Base-by-base conservation (phyloP, 1,139 yeast species). In the Arxiozyma slooffiae region DNA sequence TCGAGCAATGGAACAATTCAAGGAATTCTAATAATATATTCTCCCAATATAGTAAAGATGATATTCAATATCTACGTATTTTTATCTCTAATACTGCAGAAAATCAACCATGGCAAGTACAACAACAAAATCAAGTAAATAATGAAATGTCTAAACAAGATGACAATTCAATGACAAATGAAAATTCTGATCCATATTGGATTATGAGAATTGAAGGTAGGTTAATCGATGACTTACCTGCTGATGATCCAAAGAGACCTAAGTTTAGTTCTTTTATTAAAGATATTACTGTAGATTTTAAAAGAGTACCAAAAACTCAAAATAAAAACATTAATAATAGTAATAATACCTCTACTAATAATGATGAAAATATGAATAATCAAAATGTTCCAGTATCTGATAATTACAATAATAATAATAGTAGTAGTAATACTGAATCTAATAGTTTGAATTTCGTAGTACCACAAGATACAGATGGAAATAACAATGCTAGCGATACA, bases 101-200 rank as follows among this genome's bases (percentile, higher is more conserved):
- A 55, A 86, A 87, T 66, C 97, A 92, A 69, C 88, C 94, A 45
- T 92, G 98, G 98, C 97, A 90, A 64, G 73, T 73, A 48, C 24
- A 39, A 74, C 39, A 34, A 37, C 50, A 42, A 42, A 36, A 30
- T n/a, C 18, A 38, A 16, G 50, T 22, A 36, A 26, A 38, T 9
- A 36, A 38, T 24, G 20, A 24, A 11, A 26, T 22, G 23, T 20
- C 36, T 8, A 23, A 44, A 20, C 34, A 34, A 2, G 44, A 30
- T 30, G 17, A 3, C 14, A 26, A 11, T 20, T 24, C 37, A 21
- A 7, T n/a, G 16, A 63, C 52, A 60, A 65, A 52, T 17, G 47
- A 48, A 37, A 41, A 45, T 16, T 20, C 48, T 14, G 56, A 60
- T 46, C 52, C 61, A 5, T 56, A 79, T 6, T 92, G 97, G 97